Evolutionary conservation across 1,139 yeast genomes (phyloP), one percentile per base, ranked within the genome.

Genomic region (Geotrichum carabidarum): DNA sequence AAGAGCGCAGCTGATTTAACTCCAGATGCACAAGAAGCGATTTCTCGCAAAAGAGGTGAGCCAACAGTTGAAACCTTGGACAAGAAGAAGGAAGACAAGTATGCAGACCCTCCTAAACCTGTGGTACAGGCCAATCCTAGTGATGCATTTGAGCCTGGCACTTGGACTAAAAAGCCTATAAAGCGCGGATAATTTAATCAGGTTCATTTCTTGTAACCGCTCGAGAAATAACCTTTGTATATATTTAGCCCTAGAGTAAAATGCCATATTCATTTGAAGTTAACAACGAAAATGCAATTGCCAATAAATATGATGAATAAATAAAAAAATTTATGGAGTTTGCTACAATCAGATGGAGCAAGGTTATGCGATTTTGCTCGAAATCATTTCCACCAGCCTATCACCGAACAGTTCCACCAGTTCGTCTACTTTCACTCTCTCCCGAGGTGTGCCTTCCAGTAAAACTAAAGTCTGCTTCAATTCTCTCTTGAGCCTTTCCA

Each of bases 401-500:
- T 50, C 50, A 2, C 54, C 54, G 40, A 50, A 50, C 9, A 42
- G 41, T 11, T 34, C 44, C 7, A 37, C 44, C 48, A 57, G 46
- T 18, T 56, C 58, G 14, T 54, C 58, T 44, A 54, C 45, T n/a
- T 49, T 48, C 30, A 31, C 47, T 18, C 61, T 51, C 18, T 51
- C 55, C 30, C 38, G 35, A 12, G 44, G 35, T 12, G 53, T 41
- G 17, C 54, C 53, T 7, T 63, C 63, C 36, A 63, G 49, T 43
- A 62, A 17, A 30, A 40, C 38, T 14, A 62, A 44, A 1, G 67
- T 63, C 40, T 56, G 59, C 34, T 50, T 55, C 36, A 64, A 50
- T 47, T 64, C 66, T 4, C 51, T 47, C 32, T 59, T 59, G 11
- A 64, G 58, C n/a, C 48, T 51, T 32, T 56, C 59, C n/a, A 63